These are phyloP conservation scores for Colletotrichum spinosum DNA, from an alignment of 2,329 filamentous ascomycete species.

Conservation along the genomic window DNA sequence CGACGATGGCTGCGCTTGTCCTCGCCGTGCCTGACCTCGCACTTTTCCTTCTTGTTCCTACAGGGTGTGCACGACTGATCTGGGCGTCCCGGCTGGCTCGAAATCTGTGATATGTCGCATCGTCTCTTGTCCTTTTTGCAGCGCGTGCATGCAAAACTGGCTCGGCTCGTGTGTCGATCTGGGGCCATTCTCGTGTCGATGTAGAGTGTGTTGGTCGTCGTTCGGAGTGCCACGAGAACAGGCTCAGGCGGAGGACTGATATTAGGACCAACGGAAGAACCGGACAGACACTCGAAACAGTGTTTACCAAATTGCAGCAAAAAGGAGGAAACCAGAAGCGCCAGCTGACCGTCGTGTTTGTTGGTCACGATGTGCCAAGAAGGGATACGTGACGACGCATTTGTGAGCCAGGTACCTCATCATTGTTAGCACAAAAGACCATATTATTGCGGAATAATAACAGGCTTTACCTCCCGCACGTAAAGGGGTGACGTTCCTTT, in stretches of 20 bases:
- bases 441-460: background rate
- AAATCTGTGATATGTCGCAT: constrained; percentile 33
- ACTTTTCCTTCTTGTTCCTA: constrained; percentile 34
- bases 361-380: background rate
- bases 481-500: constrained; percentile 14
- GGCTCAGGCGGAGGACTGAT: too few species aligned
- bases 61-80: constrained; percentile 30
- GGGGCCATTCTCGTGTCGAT: constrained; percentile 13
- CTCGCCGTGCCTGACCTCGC: constrained; percentile 32
- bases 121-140: constrained; percentile 35
- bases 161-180: constrained; percentile 32
- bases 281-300: too few species aligned
- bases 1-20: constrained; percentile 33
- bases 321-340: too few species aligned
- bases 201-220: background rate
- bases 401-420: constrained; percentile 6
- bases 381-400: constrained; percentile 8
- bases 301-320: too few species aligned
- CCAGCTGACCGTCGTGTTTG: too few species aligned
- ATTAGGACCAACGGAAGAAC: too few species aligned
- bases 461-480: too few species aligned
- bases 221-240: too few species aligned
- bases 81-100: constrained; percentile 2
- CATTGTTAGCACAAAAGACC: constrained; percentile 9
- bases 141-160: constrained; percentile 32